Evolutionary conservation across 768 basidiomycete genomes (phyloP), one percentile per base, ranked within the genome.

Genomic region (Mrakia frigida): DNA sequence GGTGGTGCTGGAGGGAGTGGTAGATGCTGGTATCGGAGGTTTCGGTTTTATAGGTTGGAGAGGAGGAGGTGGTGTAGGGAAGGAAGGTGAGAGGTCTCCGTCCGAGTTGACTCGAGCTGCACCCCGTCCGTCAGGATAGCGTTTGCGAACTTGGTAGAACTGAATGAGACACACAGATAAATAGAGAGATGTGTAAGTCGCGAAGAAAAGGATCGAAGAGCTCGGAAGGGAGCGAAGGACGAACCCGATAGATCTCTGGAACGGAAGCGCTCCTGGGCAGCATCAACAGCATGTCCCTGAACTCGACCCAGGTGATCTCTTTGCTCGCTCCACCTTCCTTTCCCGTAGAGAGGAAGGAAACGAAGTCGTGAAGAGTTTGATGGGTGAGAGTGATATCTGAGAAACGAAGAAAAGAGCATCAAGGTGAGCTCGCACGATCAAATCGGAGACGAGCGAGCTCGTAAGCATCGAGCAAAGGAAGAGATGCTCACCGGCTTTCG

Each of bases 211-310:
- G 10, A 14, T 18, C 7, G 11, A 50, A 41, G 37, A 71, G 59
- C 35, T 35, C 6, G n/a, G 28, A 13, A 37, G 21, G 28, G 92
- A 75, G 86, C 33, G 39, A 23, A 39, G 39, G 59, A 82, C 83
- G 81, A 70, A 77, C 76, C 70, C 82, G 83, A 75, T 92, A 95
- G 46, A 97, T 95, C 84, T 98, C 95, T 71, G 87, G 86, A 4
- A 92, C 87, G 1, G 92, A 94, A 37, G 87, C 89, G 82, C 88
- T 90, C 78, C 92, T 89, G 73, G 95, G 93, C 79, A 96, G 84
- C 70, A 96, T 87, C 56, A 96, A 87, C 76, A 97, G 87, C 83
- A 93, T 95, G 84, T 96, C 91, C 59, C 95, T 87, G 82, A 96
- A 97, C 81, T 95, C 90, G 73, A 86, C 85, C 84, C 96, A 98